Base-by-base conservation (phyloP, 225 moss, liverwort and hornwort species). In the Bryoerythrophyllum caledonicum region DNA sequence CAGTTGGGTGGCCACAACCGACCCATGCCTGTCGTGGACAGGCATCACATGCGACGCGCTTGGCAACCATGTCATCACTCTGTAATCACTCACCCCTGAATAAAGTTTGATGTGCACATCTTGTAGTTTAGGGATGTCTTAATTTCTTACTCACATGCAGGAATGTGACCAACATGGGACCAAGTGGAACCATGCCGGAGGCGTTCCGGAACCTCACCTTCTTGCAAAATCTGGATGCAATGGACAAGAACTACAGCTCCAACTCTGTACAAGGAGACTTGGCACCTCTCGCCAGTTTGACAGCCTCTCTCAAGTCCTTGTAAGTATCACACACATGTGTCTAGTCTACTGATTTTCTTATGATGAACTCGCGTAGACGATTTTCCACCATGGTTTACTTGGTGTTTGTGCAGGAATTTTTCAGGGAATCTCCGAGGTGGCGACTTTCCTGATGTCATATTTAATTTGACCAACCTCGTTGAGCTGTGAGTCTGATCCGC, bases 381-480 rank as follows among this genome's bases (percentile, higher is more conserved):
- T n/a, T n/a, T n/a, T n/a, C n/a, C n/a, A n/a, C n/a, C n/a, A n/a
- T n/a, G n/a, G n/a, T n/a, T n/a, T n/a, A n/a, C n/a, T 38, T 35
- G 48, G 27, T 2, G 48, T n/a, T 19, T 19, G 19, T 76, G 81
- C 86, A 86, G 86, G 44, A 86, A 83, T 57, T 0, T 86, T 17
- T 86, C 86, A 26, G 6, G 35, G 41, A 83, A 72, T 68, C 46
- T 74, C 24, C 70, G 51, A 46, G 40, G 66, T 43, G 35, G 63
- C 32, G 21, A 46, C 12, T 79, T 86, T 71, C 86, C 82, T 60
- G 82, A 75, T 24, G 80, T 86, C 61, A 0, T 86, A 14, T 83
- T 34, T 51, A 71, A 70, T 25, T 59, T 86, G 80, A 86, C 72
- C 40, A 83, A 67, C 58, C 62, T 83, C 24, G 58, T 79, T 35